A percentile compares a stretch with the other conserved stretches of the same genome.
Conservation (phyloP, 345 rosid species). For the Pelargonium nanum region DNA sequence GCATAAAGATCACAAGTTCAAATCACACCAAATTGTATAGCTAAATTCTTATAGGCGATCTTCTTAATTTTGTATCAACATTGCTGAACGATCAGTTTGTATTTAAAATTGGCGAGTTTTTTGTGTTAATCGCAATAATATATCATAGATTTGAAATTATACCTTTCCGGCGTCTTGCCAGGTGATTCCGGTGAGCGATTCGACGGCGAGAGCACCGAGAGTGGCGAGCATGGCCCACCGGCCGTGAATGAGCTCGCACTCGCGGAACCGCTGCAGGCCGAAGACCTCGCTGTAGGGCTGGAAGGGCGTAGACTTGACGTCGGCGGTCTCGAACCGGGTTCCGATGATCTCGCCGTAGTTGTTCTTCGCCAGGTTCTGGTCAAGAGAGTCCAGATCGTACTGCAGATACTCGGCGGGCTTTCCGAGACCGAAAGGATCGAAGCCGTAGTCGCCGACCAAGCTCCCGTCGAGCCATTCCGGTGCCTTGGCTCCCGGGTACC, state of each 20-base stretch:
- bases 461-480: constrained; percentile 60
- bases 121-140: too few species aligned
- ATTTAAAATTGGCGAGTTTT: too few species aligned
- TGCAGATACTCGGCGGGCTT: constrained; percentile 70
- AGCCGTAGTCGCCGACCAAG: constrained; percentile 66
- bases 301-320: constrained; percentile 53
- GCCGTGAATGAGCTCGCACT: constrained; percentile 72
- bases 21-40: too few species aligned
- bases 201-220: constrained; percentile 60
- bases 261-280: constrained; percentile 67
- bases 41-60: too few species aligned
- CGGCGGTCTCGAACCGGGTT: constrained; percentile 33
- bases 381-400: constrained; percentile 59
- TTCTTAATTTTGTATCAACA: too few species aligned
- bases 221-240: constrained; percentile 83
- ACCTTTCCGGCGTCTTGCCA: constrained; percentile 90
- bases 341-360: constrained; percentile 46
- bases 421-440: constrained; percentile 67
- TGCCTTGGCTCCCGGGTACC: constrained; percentile 65
- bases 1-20: too few species aligned
- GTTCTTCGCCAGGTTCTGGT: constrained; percentile 68
- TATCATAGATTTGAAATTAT: too few species aligned
- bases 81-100: too few species aligned
- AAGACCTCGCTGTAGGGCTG: constrained; percentile 72
- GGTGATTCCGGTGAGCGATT: constrained; percentile 65